Evolutionary conservation across 768 basidiomycete genomes (phyloP), one percentile per base, ranked within the genome.

Genomic region (Boletus patriciae): DNA sequence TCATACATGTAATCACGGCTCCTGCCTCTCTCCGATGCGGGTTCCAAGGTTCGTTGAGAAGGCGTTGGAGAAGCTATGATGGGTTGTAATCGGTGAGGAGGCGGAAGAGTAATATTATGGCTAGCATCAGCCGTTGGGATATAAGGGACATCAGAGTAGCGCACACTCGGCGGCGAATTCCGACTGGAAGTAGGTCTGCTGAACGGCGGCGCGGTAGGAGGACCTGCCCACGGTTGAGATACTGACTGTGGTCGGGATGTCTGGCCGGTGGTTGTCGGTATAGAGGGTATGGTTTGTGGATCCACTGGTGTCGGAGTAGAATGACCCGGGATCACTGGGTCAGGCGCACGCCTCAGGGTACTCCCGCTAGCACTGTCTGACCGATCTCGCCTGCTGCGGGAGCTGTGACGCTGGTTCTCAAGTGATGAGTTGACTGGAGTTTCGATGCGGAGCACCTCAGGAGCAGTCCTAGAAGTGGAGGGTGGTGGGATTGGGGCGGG

Each of bases 11-110:
- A 68, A n/a, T 68, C 70, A 25, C 58, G 64, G 29, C 34, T 43
- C 44, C 63, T 60, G 23, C 58, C 42, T 34, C 66, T 60, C 36
- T 73, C 71, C 3, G 62, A 48, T 29, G 52, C 12, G 6, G 42
- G 61, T 13, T 57, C 70, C 37, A 61, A 13, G 3, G 62, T 64
- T 16, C 19, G 68, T 21, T 66, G 68, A 42, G 68, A 73, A 10
- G 62, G 68, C 4, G 68, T 60, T 8, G 70, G 66, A 27, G 72
- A 73, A 19, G 70, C 58, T 27, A 70, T 57, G 38, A 4, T 54
- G 36, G 66, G 67, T 18, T 70, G 73, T 19, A 83, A 57, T 55
- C 77, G 81, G 52, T 83, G 79, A 1, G 83, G 83, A 19, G 82
- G 77, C 6, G 81, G 81, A n/a, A 83, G 69, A 6, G 67, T 57